Evolutionary conservation across 345 rosid genomes (phyloP), one percentile per base, ranked within the genome.

Genomic region (Toxicodendron radicans): DNA sequence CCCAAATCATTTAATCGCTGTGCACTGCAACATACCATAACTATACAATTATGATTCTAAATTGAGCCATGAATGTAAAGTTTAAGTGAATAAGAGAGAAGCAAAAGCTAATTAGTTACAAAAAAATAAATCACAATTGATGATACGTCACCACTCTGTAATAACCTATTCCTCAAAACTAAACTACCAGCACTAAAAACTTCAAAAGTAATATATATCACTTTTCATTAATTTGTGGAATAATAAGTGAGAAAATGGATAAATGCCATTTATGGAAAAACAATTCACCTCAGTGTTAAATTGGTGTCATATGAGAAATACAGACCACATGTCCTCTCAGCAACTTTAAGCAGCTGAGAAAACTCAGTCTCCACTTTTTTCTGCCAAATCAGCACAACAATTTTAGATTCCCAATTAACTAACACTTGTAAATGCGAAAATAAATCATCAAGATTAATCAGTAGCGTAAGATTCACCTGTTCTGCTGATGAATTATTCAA

Each of bases 1-100:
- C 98, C 98, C 83, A 95, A 76, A 72, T 87, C 96, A 83, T 88
- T 86, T 79, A 93, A 81, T 67, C 96, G 89, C 64, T 95, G 99
- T 48, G 91, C 80, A 81, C 99, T 95, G 92, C 65, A 85, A 67
- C 58, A 69, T 10, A 48, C 51, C 76, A 75, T 73, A 73, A 32
- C 21, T 23, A 21, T 14, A 48, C 5, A 30, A 62, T 2, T 4
- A 71, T 27, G 10, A 61, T 4, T 17, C 66, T 43, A 46, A 61
- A 8, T 35, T 49, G 8, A 33, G 3, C 4, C 30, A 35, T 32
- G 7, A 30, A n/a, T 45, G 21, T 30, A 11, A 27, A 61, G 20
- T 21, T 30, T 62, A 45, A 24, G 16, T 17, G 13, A 66, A 58
- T 33, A 38, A 35, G 4, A 66, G 24, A 45, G 13, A 33, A 17